phyloP scores from a whole-genome alignment of 2,329 filamentous ascomycete genomes.

The Aplosporella prunicola region DNA sequence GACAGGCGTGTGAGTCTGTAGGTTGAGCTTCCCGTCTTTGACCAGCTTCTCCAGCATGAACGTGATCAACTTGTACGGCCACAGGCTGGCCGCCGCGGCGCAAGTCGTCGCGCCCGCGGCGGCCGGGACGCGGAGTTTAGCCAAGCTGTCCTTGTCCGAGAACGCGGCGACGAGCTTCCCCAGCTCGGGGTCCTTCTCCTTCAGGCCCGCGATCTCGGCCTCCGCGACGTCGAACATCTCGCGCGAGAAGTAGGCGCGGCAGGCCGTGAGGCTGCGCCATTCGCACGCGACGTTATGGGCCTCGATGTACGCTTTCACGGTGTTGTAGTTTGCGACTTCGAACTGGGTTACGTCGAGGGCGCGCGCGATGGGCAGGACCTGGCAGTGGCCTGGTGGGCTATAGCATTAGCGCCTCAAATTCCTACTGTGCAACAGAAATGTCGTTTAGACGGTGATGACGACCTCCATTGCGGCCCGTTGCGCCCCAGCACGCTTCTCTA shows the following conservation, averaged over 20 bases:
- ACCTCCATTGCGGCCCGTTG: slow-evolving; percentile 52
- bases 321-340: slow-evolving; percentile 59
- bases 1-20: slow-evolving; percentile 66
- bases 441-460: not conserved
- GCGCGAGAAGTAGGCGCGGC: slow-evolving; percentile 53
- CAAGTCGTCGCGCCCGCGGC: slow-evolving; percentile 54
- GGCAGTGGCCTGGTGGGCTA: slow-evolving; percentile 49
- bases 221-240: slow-evolving; percentile 46
- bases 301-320: slow-evolving; percentile 49
- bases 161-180: slow-evolving; percentile 34
- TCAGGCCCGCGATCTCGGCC: slow-evolving; percentile 42
- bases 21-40: slow-evolving; percentile 48
- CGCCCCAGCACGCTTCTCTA: slow-evolving; percentile 70
- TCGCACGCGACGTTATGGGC: slow-evolving; percentile 56
- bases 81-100: slow-evolving; percentile 56
- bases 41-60: slow-evolving; percentile 57
- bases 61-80: slow-evolving; percentile 77
- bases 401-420: not conserved
- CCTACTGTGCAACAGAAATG: not conserved
- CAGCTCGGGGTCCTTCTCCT: slow-evolving; percentile 47
- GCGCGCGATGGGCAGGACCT: slow-evolving; percentile 57
- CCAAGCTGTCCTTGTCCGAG: slow-evolving; percentile 36
- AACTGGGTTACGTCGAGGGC: slow-evolving; percentile 56
- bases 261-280: slow-evolving; percentile 54
- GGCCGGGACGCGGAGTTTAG: slow-evolving; percentile 38